Evolutionary conservation across 2,329 filamentous ascomycete genomes (phyloP).

Genomic region (Zopfia rhizophila): DNA sequence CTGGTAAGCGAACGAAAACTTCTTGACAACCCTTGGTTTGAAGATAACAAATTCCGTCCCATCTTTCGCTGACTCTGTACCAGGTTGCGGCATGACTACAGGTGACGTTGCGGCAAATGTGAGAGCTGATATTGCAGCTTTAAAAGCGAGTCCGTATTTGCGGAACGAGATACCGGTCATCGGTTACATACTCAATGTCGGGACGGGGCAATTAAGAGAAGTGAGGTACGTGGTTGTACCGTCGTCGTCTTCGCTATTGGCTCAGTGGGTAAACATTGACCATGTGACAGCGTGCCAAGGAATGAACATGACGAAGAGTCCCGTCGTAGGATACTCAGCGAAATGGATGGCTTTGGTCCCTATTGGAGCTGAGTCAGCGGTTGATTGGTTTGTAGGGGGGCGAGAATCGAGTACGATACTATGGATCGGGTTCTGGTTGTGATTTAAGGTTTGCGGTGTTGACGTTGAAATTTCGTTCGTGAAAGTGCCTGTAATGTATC

Average conservation of each 20-base stretch:
- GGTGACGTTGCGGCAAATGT: slow-evolving; percentile 24
- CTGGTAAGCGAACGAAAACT: slow-evolving; percentile 15
- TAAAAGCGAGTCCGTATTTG: slow-evolving; percentile 25
- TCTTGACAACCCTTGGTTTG: background rate
- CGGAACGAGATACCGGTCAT: slow-evolving; percentile 29
- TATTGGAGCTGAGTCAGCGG: slow-evolving; percentile 37
- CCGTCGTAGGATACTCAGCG: slow-evolving; percentile 18
- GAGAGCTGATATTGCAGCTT: slow-evolving; percentile 19
- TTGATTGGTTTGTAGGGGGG: too few species aligned
- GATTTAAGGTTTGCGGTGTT: too few species aligned
- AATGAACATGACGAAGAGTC: slow-evolving; percentile 25
- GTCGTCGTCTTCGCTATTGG: background rate
- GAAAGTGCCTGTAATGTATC: too few species aligned
- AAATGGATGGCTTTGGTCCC: slow-evolving; percentile 33
- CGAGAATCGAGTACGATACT: too few species aligned
- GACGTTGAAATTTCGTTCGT: too few species aligned
- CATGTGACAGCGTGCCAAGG: slow-evolving; percentile 19
- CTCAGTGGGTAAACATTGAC: slow-evolving; percentile 15
- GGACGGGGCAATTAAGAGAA: slow-evolving; percentile 25
- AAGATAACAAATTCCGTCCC: slow-evolving; percentile 7
- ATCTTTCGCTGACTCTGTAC: background rate
- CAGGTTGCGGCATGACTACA: slow-evolving; percentile 24
- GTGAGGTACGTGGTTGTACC: slow-evolving; percentile 29
- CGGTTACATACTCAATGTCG: slow-evolving; percentile 31
- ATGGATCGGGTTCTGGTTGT: too few species aligned